A percentile compares a stretch with the other conserved stretches of the same genome.
These are phyloP conservation scores for Zygoascus biomembranicola DNA, from an alignment of 805 yeast genomes.

Conservation along the genomic window DNA sequence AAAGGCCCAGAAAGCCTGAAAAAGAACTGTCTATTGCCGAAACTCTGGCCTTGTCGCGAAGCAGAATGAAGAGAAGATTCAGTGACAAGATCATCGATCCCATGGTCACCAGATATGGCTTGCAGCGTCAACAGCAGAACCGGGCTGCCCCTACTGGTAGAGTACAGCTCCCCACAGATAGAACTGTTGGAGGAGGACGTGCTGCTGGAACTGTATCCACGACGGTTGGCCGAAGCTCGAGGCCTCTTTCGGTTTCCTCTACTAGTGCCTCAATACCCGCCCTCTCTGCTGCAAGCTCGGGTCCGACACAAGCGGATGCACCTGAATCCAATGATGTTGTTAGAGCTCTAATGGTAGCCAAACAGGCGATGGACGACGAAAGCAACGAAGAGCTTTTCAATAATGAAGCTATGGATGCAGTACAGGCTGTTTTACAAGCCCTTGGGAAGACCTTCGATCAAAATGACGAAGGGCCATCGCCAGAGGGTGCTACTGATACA, in stretches of 20 bases:
- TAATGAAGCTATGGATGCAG: conserved; percentile 20
- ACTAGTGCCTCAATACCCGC: not conserved
- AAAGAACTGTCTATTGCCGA: conserved; percentile 44
- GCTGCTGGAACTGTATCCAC: conserved; percentile 3
- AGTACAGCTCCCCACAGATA: not conserved
- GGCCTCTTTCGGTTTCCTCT: not conserved
- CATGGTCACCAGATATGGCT: conserved; percentile 14
- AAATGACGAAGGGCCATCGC: conserved; percentile 2
- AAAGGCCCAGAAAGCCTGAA: not conserved
- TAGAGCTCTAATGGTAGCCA: conserved; percentile 30
- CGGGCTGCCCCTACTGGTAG: not conserved
- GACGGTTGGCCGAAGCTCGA: not conserved
- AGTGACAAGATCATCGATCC: conserved; percentile 16
- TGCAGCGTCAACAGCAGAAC: not conserved
- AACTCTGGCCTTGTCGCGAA: conserved; percentile 41
- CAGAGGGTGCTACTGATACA: not conserved
- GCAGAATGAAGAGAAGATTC: conserved; percentile 9
- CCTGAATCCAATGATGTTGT: conserved; percentile 20
- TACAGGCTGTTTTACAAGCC: conserved; percentile 20
- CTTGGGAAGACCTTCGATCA: conserved; percentile 7
- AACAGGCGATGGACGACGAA: conserved; percentile 6
- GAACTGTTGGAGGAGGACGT: not conserved
- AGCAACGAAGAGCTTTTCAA: conserved; percentile 6
- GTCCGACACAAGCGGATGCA: not conserved
- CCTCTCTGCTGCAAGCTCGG: not conserved